Percentiles rank a stretch among this genome's conserved stretches.
Evolutionary conservation across 768 basidiomycete species (phyloP).

Genomic region (Lentinula guzmanii): DNA sequence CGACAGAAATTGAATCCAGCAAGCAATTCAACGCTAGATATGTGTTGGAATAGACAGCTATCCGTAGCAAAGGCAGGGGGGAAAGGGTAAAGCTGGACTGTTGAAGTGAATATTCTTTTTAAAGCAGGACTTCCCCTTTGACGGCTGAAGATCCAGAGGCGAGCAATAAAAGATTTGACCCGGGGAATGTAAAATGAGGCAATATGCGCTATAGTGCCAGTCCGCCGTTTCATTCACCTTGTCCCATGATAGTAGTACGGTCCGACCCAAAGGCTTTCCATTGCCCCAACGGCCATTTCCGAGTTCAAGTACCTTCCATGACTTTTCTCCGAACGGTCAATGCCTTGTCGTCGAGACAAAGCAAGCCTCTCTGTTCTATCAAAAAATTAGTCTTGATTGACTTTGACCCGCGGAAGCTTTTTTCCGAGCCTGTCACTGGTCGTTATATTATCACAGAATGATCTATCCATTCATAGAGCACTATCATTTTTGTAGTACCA

Average conservation of each 20-base stretch:
- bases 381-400: not conserved
- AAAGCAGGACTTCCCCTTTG: not conserved
- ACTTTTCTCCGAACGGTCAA: not conserved
- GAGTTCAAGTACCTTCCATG: not conserved
- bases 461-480: no score
- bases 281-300: not conserved
- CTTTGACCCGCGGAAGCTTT: not conserved
- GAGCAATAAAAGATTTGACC: not conserved
- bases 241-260: constrained; percentile 1
- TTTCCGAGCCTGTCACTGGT: not conserved
- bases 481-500: no score
- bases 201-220: not conserved
- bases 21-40: not conserved
- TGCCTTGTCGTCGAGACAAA: not conserved
- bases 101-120: not conserved
- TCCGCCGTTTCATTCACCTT: not conserved
- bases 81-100: not conserved
- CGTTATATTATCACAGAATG: not conserved
- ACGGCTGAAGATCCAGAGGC: not conserved
- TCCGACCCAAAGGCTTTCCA: not conserved
- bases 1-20: not conserved
- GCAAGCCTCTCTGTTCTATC: not conserved
- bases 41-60: not conserved
- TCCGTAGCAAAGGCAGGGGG: not conserved
- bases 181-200: constrained; percentile 4